Percentiles rank a stretch among this genome's conserved stretches.
These are phyloP conservation scores for Aspergillus sergii DNA, from an alignment of 2,329 filamentous ascomycete species.

Conservation along the genomic window DNA sequence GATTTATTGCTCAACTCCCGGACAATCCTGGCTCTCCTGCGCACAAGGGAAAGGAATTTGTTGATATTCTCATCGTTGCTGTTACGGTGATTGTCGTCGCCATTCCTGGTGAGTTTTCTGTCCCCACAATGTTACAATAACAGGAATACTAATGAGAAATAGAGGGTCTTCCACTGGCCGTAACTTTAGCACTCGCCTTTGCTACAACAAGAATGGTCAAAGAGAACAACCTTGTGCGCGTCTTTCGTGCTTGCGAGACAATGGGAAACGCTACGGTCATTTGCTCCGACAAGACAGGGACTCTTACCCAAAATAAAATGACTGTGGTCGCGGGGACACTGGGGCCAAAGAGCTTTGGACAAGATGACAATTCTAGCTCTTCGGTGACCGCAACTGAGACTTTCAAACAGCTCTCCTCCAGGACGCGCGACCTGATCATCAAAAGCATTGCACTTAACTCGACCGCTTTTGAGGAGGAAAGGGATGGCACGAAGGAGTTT, in stretches of 20 bases:
- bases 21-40: conserved; percentile 59
- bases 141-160: conserved; percentile 32
- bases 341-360: conserved; percentile 61
- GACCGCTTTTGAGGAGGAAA: conserved; percentile 74
- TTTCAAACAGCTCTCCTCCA: conserved; percentile 34
- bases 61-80: conserved; percentile 76
- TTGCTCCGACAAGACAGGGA: conserved; percentile 79
- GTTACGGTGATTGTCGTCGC: conserved; percentile 80
- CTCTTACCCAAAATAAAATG: conserved; percentile 75
- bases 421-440: conserved; percentile 40
- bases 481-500: conserved; percentile 67
- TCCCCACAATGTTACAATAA: background rate
- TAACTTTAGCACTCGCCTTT: conserved; percentile 76
- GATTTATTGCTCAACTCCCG: conserved; percentile 73
- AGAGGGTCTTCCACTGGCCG: conserved; percentile 75
- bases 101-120: conserved; percentile 56
- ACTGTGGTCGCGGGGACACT: conserved; percentile 73
- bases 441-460: conserved; percentile 56
- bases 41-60: conserved; percentile 75
- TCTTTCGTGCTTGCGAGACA: conserved; percentile 76
- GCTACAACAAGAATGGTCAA: conserved; percentile 76
- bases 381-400: conserved; percentile 28
- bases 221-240: conserved; percentile 75
- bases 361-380: conserved; percentile 26
- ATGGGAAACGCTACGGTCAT: conserved; percentile 81